Base-by-base conservation (phyloP, 306 rosid genomes). In the Fragaria vesca region DNA sequence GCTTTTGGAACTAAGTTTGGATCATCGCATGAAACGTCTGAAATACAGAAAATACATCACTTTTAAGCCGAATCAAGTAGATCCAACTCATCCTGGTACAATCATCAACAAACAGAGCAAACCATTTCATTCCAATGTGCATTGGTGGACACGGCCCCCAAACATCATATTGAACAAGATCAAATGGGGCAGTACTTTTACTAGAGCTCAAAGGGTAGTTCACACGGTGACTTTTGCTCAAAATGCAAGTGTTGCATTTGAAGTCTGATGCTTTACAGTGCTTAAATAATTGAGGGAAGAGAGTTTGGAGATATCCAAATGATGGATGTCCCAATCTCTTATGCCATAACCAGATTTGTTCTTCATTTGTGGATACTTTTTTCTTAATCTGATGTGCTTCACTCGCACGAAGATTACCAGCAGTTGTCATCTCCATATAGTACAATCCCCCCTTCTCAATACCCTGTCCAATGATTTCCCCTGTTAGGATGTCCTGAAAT, bases 301-400 rank as follows among this genome's bases (percentile, higher is more conserved):
- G 18, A 26, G 20, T 67, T 17, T 21, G 15, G 13, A 67, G 28
- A 67, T 68, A 68, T 3, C 26, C 51, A 68, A 68, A 42, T 12
- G 48, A 68, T 13, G 72, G 47, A 68, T 68, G 72, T 15, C 72
- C 32, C 10, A 42, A 47, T 42, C 48, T 34, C 18, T 18, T 47
- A 24, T 68, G 72, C 32, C 72, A 68, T 4, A 68, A 68, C 72
- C 26, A 68, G 0, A 36, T 68, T 20, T 68, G n/a, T 68, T 68
- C 32, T 42, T 68, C 12, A 10, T 68, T 9, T 1, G 16, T 8
- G 0, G 34, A 58, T 1, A 2, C 0, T 0, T 20, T 20, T 18
- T 24, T 24, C 26, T 24, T 0, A 24, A 24, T 24, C 26, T 24
- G 26, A 24, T 24, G 26, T 24, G 26, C 26, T 24, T 24, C 26